Conservation (phyloP, 306 rosid species). For the barrel medic (Medicago truncatula) region MtrunA17r5.0-ANR NC_053047.1:11438501-11439000, state of each 20-base stretch:
- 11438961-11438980: background rate
- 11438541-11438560: conserved; percentile 30
- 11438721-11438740: background rate
- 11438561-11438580: conserved; percentile 11
- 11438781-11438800: background rate
- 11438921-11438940: background rate
- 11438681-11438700: background rate
- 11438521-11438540: conserved; percentile 27
- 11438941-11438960: background rate
- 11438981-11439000: background rate
- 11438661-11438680: background rate
- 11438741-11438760: background rate
- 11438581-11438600: conserved; percentile 13
- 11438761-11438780: background rate
- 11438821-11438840: background rate
- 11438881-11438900: background rate
- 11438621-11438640: background rate
- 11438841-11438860: background rate
- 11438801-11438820: background rate
- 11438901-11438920: background rate
- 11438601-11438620: background rate
- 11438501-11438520: conserved; percentile 27
- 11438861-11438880: background rate
- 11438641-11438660: background rate
- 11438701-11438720: no score